These are phyloP conservation scores for Cicer pinnatifidum DNA, from an alignment of 306 rosid species.

Conservation along the genomic window DNA sequence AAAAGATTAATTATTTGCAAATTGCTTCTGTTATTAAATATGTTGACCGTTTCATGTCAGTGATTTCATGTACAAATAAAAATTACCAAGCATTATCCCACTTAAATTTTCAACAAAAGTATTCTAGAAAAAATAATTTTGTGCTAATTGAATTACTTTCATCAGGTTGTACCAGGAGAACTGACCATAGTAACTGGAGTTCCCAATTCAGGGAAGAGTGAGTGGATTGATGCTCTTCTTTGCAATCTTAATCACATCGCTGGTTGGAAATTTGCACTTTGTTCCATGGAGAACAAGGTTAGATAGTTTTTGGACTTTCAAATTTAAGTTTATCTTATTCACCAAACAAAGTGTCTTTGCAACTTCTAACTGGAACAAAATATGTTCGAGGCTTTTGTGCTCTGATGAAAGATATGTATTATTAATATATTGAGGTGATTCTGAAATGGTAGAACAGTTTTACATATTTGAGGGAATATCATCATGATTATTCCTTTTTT, in stretches of 20 bases:
- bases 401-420: slow-evolving; percentile 19
- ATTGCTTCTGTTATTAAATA: neutral
- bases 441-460: neutral
- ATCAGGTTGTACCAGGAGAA: slow-evolving; percentile 94
- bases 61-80: slow-evolving; percentile 8
- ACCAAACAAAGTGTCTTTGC: slow-evolving; percentile 8
- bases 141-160: slow-evolving; percentile 37
- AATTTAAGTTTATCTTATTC: slow-evolving; percentile 17
- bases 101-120: slow-evolving; percentile 2
- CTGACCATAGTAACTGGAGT: slow-evolving; percentile 89
- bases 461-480: slow-evolving; percentile 27
- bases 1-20: neutral
- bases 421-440: neutral
- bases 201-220: slow-evolving; percentile 99
- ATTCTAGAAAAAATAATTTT: slow-evolving; percentile 27
- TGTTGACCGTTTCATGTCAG: slow-evolving; percentile 14
- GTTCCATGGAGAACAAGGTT: slow-evolving; percentile 96
- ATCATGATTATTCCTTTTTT: neutral
- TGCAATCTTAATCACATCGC: slow-evolving; percentile 71
- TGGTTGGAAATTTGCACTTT: slow-evolving; percentile 91
- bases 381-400: neutral
- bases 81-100: slow-evolving; percentile 21
- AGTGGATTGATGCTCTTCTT: slow-evolving; percentile 97
- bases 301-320: slow-evolving; percentile 45
- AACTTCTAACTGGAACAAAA: slow-evolving; percentile 22